Conservation (phyloP, 495 filamentous ascomycete species). For the Lindgomyces ingoldianus region DNA sequence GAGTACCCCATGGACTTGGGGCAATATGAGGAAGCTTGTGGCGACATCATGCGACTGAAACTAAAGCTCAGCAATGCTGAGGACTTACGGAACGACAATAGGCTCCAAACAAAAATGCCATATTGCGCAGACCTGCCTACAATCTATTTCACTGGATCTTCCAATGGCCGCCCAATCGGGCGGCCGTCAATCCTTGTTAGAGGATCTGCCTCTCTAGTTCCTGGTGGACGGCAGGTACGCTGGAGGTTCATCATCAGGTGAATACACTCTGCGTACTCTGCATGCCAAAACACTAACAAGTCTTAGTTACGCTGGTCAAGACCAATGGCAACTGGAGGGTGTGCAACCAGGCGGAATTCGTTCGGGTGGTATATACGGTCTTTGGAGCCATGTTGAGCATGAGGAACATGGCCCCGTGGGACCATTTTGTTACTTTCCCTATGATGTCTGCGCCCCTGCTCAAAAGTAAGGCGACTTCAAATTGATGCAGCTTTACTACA, state of each 20-base stretch:
- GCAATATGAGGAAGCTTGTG: slow-evolving; percentile 27
- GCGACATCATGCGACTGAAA: slow-evolving; percentile 29
- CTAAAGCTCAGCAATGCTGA: slow-evolving; percentile 15
- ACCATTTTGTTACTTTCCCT: slow-evolving; percentile 33
- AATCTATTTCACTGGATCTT: slow-evolving; percentile 27
- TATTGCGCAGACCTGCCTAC: slow-evolving; percentile 28
- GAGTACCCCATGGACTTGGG: slow-evolving; percentile 26
- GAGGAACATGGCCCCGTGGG: slow-evolving; percentile 31
- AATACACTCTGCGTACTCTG: background rate
- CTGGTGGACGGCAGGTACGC: slow-evolving; percentile 22
- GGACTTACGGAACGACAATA: slow-evolving; percentile 15
- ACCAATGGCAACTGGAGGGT: slow-evolving; percentile 36
- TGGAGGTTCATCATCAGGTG: slow-evolving; percentile 36
- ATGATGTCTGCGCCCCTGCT: no score
- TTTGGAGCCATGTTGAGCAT: slow-evolving; percentile 35
- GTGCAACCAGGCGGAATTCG: slow-evolving; percentile 31
- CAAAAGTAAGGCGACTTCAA: no score
- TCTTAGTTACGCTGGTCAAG: slow-evolving; percentile 26
- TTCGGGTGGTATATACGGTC: slow-evolving; percentile 29
- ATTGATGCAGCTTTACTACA: no score
- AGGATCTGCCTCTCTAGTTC: slow-evolving; percentile 19
- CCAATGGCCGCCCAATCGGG: slow-evolving; percentile 1
- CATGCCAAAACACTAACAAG: background rate
- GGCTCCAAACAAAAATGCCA: slow-evolving; percentile 23
- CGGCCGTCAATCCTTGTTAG: slow-evolving; percentile 18